Evolutionary conservation across 2,329 filamentous ascomycete species (phyloP).

Genomic region (Pseudocercospora ulei): DNA sequence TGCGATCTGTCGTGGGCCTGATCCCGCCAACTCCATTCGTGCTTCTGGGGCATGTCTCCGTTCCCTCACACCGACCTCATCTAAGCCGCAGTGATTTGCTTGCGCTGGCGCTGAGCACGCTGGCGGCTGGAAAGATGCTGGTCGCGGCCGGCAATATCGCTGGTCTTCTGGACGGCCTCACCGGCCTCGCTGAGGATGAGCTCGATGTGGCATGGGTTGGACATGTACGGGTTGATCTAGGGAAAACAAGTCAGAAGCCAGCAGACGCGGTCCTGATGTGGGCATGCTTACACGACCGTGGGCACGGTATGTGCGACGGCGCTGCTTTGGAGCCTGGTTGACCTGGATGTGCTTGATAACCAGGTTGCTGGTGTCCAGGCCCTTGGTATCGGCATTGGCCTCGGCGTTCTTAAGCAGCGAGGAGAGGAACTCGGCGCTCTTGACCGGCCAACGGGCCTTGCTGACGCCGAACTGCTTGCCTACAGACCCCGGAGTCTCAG

Average conservation of each 20-base stretch:
- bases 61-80: conserved; percentile 8
- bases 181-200: conserved; percentile 97
- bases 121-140: conserved; percentile 76
- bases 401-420: conserved; percentile 95
- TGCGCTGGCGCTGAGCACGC: conserved; percentile 60
- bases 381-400: conserved; percentile 94
- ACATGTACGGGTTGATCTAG: conserved; percentile 99
- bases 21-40: conserved; percentile 1
- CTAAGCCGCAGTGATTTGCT: conserved; percentile 47
- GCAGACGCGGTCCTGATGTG: background rate
- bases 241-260: conserved; percentile 7
- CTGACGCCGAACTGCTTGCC: conserved; percentile 98
- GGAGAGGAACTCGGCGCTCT: conserved; percentile 97
- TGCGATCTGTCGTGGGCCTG: conserved; percentile 11
- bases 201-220: conserved; percentile 99
- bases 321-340: conserved; percentile 99
- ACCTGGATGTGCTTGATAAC: conserved; percentile 99
- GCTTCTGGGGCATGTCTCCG: conserved; percentile 4
- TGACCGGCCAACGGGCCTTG: conserved; percentile 97
- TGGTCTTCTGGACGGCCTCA: conserved; percentile 88
- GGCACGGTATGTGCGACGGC: conserved; percentile 97
- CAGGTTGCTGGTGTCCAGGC: conserved; percentile 92
- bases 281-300: conserved; percentile 89
- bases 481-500: conserved; percentile 40
- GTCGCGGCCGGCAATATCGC: conserved; percentile 53